Evolutionary conservation across 257 asterid species (phyloP), one percentile per base, ranked within the genome.

Genomic region (Voacanga thouarsii): DNA sequence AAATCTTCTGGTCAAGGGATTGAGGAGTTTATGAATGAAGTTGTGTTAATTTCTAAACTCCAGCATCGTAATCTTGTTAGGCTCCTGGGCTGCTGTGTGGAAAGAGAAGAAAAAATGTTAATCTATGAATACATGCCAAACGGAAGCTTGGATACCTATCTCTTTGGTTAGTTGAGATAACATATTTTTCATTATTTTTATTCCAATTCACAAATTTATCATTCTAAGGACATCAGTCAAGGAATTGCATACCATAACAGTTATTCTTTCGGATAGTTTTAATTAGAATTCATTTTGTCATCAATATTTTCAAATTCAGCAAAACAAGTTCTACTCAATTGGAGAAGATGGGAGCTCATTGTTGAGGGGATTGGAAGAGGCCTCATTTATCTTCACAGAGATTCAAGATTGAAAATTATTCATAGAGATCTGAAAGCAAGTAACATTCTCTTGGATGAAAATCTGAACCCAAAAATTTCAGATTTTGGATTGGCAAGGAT

Each of bases 401-500:
- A 87, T 75, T 87, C 93, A 12, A 89, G 91, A 75, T 78, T 89
- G 72, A 74, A 78, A 83, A 89, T 89, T 55, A 83, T 89, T 77
- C 93, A 89, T 74, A 79, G 91, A 78, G 90, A 87, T 72, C 80
- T 89, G 72, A 89, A 89, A 78, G 84, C 88, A 50, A 82, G 87
- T 61, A 87, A 89, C 70, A 84, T 89, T 82, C 75, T 89, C 64
- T 78, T 90, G 77, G 94, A 90, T 56, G 77, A 77, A 18, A 83
- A 85, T 37, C 84, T 83, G 81, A 84, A 83, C 59, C 84, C 95
- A 7, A 88, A 87, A 74, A 87, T 90, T 63, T 88, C 95, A 19
- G 91, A 90, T 74, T 90, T 90, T 67, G 95, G 88, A 53, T 57
- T 84, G 83, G 91, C 91, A 4, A 88, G 91, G 76, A 84, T 87